Base-by-base conservation (phyloP, 2,329 filamentous ascomycete genomes). In the Aspergillus sp. region DNA sequence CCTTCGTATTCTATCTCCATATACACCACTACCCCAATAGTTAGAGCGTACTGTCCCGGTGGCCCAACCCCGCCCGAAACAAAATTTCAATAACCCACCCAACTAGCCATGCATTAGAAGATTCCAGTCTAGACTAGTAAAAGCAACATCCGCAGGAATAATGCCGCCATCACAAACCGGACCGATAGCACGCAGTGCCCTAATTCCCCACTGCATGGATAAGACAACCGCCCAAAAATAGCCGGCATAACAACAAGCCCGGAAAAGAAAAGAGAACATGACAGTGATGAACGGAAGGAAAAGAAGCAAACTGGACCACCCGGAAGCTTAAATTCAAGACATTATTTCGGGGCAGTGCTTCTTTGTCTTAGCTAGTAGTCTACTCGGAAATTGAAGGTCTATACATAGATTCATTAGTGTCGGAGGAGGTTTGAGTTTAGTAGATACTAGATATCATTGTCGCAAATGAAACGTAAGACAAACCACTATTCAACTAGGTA, bases 181-280 rank as follows among this genome's bases (percentile, higher is more conserved):
- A 17, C 36, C 12, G 25, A 5, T 36, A 53, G 17, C 23, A 32
- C 7, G 19, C 13, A 13, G 19, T 19, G 15, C 43, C 25, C 4
- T 55, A 23, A 17, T 4, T 47, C 6, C 15, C 39, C 43, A 25
- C 53, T 23, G 21, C 17, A 8, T 25, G 32, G 53, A 47, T 55
- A 47, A 55, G 53, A 55, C 53, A 28, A n/a, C 36, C 4, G n/a
- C 19, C 53, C 53, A 55, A 55, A 55, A 55, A 47, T 47, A 47
- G 39, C n/a, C 53, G n/a, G 23, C n/a, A 55, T 13, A 21, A 13
- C 32, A 36, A 10, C 12, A 36, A 13, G 32, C 32, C 32, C 12
- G 5, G 5, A 6, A 36, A 36, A 15, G 5, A 23, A 23, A 21
- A 21, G 3, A 23, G 21, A 23, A 5, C 32, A 36, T 15, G 32